Evolutionary conservation across 1,139 yeast genomes (phyloP).

Genomic region (Kodamaea arcana): DNA sequence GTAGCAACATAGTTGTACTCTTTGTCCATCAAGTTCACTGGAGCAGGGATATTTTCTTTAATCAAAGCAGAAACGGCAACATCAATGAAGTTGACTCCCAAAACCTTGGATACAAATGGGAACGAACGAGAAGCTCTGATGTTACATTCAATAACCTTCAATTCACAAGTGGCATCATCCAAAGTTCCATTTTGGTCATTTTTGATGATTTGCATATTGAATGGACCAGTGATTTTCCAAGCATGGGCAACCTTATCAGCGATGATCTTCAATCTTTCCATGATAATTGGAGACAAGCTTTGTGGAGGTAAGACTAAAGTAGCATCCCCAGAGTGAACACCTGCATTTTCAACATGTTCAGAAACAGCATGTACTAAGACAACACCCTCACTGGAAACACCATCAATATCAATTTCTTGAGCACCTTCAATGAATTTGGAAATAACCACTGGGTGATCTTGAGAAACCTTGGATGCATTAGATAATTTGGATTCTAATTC

Average conservation of each 20-base stretch:
- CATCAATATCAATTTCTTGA: constrained; percentile 95
- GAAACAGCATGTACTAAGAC: constrained; percentile 93
- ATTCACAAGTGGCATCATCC: constrained; percentile 51
- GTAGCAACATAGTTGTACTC: constrained; percentile 79
- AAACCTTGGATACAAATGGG: constrained; percentile 97
- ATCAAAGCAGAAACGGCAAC: constrained; percentile 87
- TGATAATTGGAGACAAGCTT: constrained; percentile 53
- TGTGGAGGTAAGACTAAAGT: constrained; percentile 93
- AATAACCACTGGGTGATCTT: constrained; percentile 95
- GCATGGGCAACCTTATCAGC: constrained; percentile 93
- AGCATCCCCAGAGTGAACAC: constrained; percentile 98
- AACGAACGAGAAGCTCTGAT: constrained; percentile 97
- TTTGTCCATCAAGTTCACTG: constrained; percentile 64
- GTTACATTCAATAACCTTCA: constrained; percentile 96
- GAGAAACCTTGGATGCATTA: constrained; percentile 87
- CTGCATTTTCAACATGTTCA: constrained; percentile 98
- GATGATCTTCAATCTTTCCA: constrained; percentile 66
- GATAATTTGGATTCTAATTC: constrained; percentile 80
- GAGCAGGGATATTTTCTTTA: constrained; percentile 65
- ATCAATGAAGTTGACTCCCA: constrained; percentile 90
- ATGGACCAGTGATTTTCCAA: constrained; percentile 96
- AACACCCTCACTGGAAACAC: constrained; percentile 85
- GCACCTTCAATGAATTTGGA: constrained; percentile 95
- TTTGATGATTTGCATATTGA: constrained; percentile 95
- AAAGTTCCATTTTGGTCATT: constrained; percentile 47